These are phyloP conservation scores for Cystobasidium onofrii DNA, from an alignment of 768 basidiomycete genomes.

Conservation along the genomic window DNA sequence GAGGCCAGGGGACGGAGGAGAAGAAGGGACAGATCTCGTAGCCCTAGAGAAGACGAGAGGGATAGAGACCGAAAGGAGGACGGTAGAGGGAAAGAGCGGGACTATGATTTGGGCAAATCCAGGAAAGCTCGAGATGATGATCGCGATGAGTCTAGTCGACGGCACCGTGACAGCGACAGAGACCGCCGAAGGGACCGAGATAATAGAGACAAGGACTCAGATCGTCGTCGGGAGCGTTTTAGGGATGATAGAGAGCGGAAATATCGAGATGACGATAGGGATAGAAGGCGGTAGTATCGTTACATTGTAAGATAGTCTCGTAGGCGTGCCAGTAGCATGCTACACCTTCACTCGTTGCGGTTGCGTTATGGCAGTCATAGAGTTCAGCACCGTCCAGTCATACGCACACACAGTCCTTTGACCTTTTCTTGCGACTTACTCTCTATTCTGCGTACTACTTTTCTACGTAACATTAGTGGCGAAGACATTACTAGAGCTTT, in stretches of 20 bases:
- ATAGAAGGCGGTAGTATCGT: background rate
- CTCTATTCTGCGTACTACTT: too few relatives aligned
- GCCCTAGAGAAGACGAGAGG: too few relatives aligned
- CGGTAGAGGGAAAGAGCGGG: background rate
- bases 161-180: background rate
- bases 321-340: too few relatives aligned
- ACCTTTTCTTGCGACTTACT: too few relatives aligned
- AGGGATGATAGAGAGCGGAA: background rate
- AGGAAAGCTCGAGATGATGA: background rate
- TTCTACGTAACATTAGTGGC: too few relatives aligned
- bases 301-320: background rate
- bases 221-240: background rate
- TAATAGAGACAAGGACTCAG: background rate
- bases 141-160: background rate
- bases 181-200: background rate
- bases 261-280: conserved; percentile 2
- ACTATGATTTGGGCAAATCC: too few relatives aligned
- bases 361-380: too few relatives aligned
- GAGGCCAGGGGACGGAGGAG: background rate
- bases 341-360: too few relatives aligned
- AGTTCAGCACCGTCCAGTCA: too few relatives aligned
- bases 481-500: too few relatives aligned
- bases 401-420: too few relatives aligned
- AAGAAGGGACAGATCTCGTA: background rate
- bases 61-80: background rate